Evolutionary conservation across 257 asterid genomes (phyloP), one percentile per base, ranked within the genome.

Genomic region (Solanum pinnatisectum): DNA sequence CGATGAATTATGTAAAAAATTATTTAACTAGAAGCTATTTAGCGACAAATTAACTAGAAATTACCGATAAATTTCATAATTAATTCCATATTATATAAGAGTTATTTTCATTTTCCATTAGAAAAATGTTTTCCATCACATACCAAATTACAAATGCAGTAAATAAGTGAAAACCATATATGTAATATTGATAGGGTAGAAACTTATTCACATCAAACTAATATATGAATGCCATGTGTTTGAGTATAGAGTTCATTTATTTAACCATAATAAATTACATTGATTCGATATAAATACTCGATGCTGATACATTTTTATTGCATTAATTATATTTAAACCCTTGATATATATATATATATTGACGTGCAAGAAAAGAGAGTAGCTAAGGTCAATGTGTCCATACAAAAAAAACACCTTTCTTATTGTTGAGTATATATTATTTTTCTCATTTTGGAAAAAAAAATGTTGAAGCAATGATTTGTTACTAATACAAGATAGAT

Each of bases 321-420:
- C 59, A 5, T 14, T 14, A 46, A 46, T 46, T 46, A 46, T 46
- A 46, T 14, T 14, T 46, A 13, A 46, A 46, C 10, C 8, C 9
- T n/a, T 2, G 6, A 78, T 27, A 40, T n/a, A 40, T 74, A 40
- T n/a, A 40, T 74, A 74, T n/a, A 40, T 0, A 46, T 81, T 81
- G 32, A 82, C 85, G 32, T 82, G 85, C 85, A 82, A 82, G 85
- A 82, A 44, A 79, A 82, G 85, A 81, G 68, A 49, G 67, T 30
- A 27, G 30, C 42, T 30, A 81, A 25, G 70, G 85, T 81, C 42
- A 30, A 81, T 81, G 70, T 8, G 27, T 79, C 30, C 22, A 46
- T 39, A 46, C 70, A 49, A 37, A 32, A 52, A 16, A 36, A 10
- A 36, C 40, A n/a, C 35, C 36, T 14, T 23, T 39, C 27, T 27